Conservation (phyloP, 345 rosid genomes). For the rapeseed (Brassica napus) region DNA sequence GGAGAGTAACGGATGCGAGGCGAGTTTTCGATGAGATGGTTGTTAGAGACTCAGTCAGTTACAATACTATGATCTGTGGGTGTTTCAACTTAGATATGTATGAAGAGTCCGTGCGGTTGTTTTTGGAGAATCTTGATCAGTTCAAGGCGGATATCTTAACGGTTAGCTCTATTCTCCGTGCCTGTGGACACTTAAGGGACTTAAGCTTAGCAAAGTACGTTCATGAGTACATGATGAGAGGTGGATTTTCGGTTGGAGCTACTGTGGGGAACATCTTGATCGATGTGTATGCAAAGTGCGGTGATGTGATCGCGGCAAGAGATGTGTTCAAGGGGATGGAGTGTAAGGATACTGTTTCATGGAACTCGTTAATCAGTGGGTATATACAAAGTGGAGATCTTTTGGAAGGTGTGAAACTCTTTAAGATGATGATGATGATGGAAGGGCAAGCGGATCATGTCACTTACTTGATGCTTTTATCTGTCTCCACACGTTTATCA, state of each 20-base stretch:
- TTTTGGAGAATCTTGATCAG: constrained; percentile 43
- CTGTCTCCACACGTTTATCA: constrained; percentile 43
- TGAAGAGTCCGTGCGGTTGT: constrained; percentile 49
- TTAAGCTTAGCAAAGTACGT: constrained; percentile 50
- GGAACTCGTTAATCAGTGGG: constrained; percentile 64
- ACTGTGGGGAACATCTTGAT: constrained; percentile 53
- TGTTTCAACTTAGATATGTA: constrained; percentile 45
- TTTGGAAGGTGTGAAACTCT: constrained; percentile 52
- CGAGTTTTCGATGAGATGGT: constrained; percentile 58
- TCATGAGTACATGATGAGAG: constrained; percentile 45
- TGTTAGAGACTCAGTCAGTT: constrained; percentile 54
- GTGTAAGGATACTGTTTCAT: constrained; percentile 54
- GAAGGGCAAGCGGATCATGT: constrained; percentile 50
- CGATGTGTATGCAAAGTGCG: constrained; percentile 59
- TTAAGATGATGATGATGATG: constrained; percentile 51
- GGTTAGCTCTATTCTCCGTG: constrained; percentile 54
- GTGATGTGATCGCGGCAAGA: constrained; percentile 47
- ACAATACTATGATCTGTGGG: constrained; percentile 69
- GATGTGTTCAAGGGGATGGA: constrained; percentile 54
- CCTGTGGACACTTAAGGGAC: constrained; percentile 52
- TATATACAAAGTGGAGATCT: constrained; percentile 44
- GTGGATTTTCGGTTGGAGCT: constrained; percentile 43
- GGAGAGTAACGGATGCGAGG: constrained; percentile 41
- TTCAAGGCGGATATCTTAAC: constrained; percentile 61
- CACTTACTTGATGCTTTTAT: constrained; percentile 50